Base-by-base conservation (phyloP, 2,329 filamentous ascomycete genomes). In the Fonsecaea pedrosoi region DNA sequence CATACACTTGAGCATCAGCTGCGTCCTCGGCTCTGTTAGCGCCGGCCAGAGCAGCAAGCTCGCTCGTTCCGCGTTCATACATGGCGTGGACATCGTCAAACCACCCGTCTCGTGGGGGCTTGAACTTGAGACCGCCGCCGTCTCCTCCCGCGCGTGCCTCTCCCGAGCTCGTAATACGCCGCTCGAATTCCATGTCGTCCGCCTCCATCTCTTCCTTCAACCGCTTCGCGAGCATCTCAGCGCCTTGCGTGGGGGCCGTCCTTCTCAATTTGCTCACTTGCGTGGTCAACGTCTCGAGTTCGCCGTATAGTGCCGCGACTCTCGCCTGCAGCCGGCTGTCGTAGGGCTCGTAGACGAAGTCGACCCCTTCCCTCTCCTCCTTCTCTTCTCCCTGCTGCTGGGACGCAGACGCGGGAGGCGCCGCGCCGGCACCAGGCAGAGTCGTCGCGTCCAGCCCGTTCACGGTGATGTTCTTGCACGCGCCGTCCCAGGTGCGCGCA, bases 271-370 rank as follows among this genome's bases (percentile, higher is more conserved):
- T 78, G 54, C 81, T 81, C 2, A 83, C 81, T 15, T 77, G 79
- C 48, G 81, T 82, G 5, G 81, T 83, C 45, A 83, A 74, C 6
- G 77, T 78, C 69, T 84, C 82, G 10, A 83, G 71, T 66, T 83
- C 81, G 45, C 79, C 80, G 67, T 83, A 83, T 1, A 84, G 74
- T 10, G 78, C 75, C 1, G 79, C 78, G 18, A 84, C 76, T 12
- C 77, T 76, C 58, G 78, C 74, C 5, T 80, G 81, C 3, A 83
- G 78, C 1, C 75, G 74, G 3, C 77, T 73, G 66, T 84, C 82
- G 67, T 80, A 83, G 1, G 80, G 66, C 68, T 82, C 80, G 70
- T 82, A 83, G 12, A 54, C 65, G 57, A 70, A 73, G 70, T 83
- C 80, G 66, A 82, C 73, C n/a, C 80, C 78, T 70, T 82, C 81